Evolutionary conservation across 2,329 filamentous ascomycete genomes (phyloP).

Genomic region (Zymoseptoria brevis): DNA sequence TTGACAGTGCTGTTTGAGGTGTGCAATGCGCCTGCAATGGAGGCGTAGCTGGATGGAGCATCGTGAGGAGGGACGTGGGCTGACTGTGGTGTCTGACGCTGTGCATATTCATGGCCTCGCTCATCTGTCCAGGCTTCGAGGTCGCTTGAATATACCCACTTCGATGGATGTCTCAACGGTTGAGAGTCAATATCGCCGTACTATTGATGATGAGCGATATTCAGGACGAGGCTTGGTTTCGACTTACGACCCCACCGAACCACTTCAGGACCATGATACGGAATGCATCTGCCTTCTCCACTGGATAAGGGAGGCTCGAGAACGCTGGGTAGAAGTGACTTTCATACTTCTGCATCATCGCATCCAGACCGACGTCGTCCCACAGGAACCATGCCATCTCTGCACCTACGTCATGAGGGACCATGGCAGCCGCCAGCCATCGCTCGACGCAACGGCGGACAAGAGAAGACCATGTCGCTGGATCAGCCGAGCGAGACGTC

Average conservation of each 20-base stretch:
- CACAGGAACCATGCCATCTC: slow-evolving; percentile 9
- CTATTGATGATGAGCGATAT: not conserved
- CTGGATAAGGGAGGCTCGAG: slow-evolving; percentile 4
- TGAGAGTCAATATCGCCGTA: not conserved
- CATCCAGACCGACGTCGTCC: slow-evolving; percentile 2
- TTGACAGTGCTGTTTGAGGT: slow-evolving; percentile 1
- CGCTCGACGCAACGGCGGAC: not conserved
- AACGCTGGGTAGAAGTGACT: not conserved
- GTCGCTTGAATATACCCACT: not conserved
- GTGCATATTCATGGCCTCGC: not conserved
- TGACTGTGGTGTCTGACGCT: not conserved
- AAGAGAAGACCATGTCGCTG: not conserved
- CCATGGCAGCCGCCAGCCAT: not conserved
- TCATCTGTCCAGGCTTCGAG: not conserved
- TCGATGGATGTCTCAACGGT: not conserved
- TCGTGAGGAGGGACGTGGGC: not conserved
- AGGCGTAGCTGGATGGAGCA: not conserved
- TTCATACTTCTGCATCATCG: slow-evolving; percentile 3
- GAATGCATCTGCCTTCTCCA: slow-evolving; percentile 5
- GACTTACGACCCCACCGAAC: slow-evolving; percentile 7
- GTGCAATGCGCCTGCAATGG: not conserved
- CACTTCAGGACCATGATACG: slow-evolving; percentile 6
- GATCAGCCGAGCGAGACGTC: slow-evolving; percentile 2
- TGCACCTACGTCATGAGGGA: not conserved
- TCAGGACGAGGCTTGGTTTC: not conserved